Evolutionary conservation across 257 asterid species (phyloP).

Genomic region (Solanum stenotomum): DNA sequence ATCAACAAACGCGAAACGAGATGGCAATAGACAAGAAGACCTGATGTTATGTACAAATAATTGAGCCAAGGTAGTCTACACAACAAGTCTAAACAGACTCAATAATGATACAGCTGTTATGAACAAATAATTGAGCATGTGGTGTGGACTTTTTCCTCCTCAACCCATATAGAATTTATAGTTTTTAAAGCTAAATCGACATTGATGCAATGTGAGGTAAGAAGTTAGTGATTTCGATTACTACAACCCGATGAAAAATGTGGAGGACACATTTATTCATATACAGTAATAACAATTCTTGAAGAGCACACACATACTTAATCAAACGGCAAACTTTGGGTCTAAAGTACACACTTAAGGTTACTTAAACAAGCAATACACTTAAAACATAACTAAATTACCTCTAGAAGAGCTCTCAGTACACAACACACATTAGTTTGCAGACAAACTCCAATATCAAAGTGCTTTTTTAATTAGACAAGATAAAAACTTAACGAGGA

Average conservation of each 20-base stretch:
- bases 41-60: neutral
- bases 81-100: neutral
- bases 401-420: neutral
- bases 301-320: neutral
- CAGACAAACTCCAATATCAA: slow-evolving; percentile 11
- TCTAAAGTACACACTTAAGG: neutral
- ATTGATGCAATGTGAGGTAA: neutral
- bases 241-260: neutral
- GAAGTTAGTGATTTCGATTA: neutral
- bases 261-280: neutral
- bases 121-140: neutral
- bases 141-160: neutral
- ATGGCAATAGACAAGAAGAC: neutral
- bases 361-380: slow-evolving; percentile 10
- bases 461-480: neutral
- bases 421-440: slow-evolving; percentile 4
- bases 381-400: slow-evolving; percentile 10
- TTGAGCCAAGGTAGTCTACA: neutral
- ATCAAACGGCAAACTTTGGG: neutral
- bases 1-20: neutral
- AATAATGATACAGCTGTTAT: neutral
- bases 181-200: neutral
- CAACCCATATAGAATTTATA: neutral
- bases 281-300: neutral
- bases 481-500: neutral